Conservation (phyloP, 139 green algal species). For the Closterium sp. region DNA sequence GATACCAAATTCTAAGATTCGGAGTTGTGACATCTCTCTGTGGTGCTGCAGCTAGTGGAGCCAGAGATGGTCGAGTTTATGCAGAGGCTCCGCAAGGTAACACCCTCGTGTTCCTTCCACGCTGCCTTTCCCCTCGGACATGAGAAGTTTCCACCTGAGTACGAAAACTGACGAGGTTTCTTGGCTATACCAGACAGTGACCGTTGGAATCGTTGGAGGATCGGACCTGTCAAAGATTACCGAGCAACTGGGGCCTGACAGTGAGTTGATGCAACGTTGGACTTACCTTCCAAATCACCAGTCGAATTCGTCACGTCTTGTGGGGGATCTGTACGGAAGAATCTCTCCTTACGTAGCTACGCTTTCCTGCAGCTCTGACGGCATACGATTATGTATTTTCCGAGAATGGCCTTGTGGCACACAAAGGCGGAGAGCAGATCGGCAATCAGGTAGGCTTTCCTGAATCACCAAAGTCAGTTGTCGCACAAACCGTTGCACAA, state of each 20-base stretch:
- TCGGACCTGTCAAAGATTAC: conserved; percentile 93
- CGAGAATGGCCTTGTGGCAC: conserved; percentile 95
- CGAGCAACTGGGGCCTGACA: conserved; percentile 89
- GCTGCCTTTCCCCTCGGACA: not conserved
- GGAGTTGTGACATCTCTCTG: not conserved
- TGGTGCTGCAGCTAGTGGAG: conserved; percentile 23
- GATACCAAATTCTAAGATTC: not conserved
- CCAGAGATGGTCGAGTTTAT: conserved; percentile 48
- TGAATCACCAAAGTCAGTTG: not conserved
- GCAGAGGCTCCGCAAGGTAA: conserved; percentile 78
- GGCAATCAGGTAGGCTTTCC: conserved; percentile 10
- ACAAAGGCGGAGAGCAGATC: conserved; percentile 70
- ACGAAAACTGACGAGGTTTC: too few relatives aligned
- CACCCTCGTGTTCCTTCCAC: not conserved
- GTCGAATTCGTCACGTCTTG: not conserved
- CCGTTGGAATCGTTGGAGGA: conserved; percentile 94
- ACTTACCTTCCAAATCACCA: not conserved
- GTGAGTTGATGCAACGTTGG: conserved; percentile 56
- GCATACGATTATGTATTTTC: conserved; percentile 94
- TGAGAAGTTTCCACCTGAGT: not conserved
- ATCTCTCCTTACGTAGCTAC: not conserved
- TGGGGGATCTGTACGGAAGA: not conserved
- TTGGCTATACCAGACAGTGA: conserved; percentile 58
- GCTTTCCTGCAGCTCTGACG: conserved; percentile 62
- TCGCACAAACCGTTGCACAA: not conserved